A percentile compares a stretch with the other conserved stretches of the same genome.
Evolutionary conservation across 2,329 filamentous ascomycete species (phyloP).

Genomic region (Hypoxylon sp.): DNA sequence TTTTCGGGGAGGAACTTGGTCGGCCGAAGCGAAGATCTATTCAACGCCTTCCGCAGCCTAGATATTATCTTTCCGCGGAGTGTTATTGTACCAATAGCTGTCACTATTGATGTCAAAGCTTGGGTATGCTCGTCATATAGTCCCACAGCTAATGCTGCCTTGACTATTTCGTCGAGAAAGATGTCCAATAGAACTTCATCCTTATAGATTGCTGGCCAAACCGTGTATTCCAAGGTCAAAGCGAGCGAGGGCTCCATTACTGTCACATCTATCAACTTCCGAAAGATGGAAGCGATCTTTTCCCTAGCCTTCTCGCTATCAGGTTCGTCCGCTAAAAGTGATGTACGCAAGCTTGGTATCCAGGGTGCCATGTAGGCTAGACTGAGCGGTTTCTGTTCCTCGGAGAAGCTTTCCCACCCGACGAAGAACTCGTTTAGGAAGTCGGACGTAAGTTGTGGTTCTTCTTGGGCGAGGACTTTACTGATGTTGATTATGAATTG

Average conservation of each 20-base stretch:
- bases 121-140: slow-evolving; percentile 72
- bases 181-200: slow-evolving; percentile 77
- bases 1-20: slow-evolving; percentile 77
- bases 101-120: slow-evolving; percentile 72
- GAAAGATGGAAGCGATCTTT: slow-evolving; percentile 73
- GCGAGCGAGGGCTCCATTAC: slow-evolving; percentile 72
- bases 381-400: slow-evolving; percentile 76
- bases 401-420: slow-evolving; percentile 78
- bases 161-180: slow-evolving; percentile 76
- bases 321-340: slow-evolving; percentile 69
- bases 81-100: slow-evolving; percentile 75
- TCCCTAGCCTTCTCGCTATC: slow-evolving; percentile 78
- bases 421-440: slow-evolving; percentile 82
- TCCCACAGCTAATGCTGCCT: slow-evolving; percentile 71
- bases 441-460: slow-evolving; percentile 77
- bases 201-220: slow-evolving; percentile 75
- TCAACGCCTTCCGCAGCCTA: slow-evolving; percentile 75
- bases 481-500: slow-evolving; percentile 77
- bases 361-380: slow-evolving; percentile 80
- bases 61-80: slow-evolving; percentile 76
- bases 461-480: slow-evolving; percentile 72
- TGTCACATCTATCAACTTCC: slow-evolving; percentile 76
- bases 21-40: slow-evolving; percentile 76
- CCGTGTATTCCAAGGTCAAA: slow-evolving; percentile 73
- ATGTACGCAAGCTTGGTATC: slow-evolving; percentile 73